Evolutionary conservation across 1,284 basidiomycete species (phyloP).

Genomic region (Boletus smithii): DNA sequence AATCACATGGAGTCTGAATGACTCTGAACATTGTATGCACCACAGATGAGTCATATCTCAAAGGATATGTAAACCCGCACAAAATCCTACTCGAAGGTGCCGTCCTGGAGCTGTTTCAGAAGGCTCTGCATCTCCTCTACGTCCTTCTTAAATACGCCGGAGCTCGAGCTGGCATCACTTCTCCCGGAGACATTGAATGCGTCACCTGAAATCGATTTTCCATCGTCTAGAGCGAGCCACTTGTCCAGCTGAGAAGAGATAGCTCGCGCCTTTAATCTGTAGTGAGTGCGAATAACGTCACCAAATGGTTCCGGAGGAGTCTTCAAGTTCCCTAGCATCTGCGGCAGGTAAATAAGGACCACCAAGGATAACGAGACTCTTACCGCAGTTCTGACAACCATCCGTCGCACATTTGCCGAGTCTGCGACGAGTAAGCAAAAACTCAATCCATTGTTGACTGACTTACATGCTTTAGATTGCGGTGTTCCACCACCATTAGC

Average conservation of each 20-base stretch:
- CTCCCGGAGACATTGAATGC: constrained; percentile 43
- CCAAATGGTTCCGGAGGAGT: constrained; percentile 78
- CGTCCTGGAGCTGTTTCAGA: constrained; percentile 44
- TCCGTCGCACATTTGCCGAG: constrained; percentile 82
- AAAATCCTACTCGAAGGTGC: constrained; percentile 16
- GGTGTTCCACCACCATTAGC: constrained; percentile 66
- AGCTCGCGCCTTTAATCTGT: constrained; percentile 74
- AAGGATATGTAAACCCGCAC: not conserved
- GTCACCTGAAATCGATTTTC: constrained; percentile 50
- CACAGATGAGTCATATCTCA: too few species aligned
- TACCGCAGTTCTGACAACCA: constrained; percentile 86
- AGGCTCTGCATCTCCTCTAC: constrained; percentile 63
- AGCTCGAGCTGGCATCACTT: constrained; percentile 41
- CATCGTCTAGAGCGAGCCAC: constrained; percentile 75
- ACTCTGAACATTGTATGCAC: too few species aligned
- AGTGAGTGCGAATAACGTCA: constrained; percentile 85
- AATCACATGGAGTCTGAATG: too few species aligned
- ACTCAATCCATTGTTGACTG: not conserved
- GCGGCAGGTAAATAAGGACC: constrained; percentile 11
- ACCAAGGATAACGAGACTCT: constrained; percentile 21
- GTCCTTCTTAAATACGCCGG: constrained; percentile 61
- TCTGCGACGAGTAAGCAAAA: constrained; percentile 42
- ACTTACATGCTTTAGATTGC: constrained; percentile 68
- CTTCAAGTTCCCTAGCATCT: constrained; percentile 86
- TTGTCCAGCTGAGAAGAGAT: constrained; percentile 74